Evolutionary conservation across 148 eudicot species (phyloP), one percentile per base, ranked within the genome.

Genomic region (Chenopodium berlandieri): DNA sequence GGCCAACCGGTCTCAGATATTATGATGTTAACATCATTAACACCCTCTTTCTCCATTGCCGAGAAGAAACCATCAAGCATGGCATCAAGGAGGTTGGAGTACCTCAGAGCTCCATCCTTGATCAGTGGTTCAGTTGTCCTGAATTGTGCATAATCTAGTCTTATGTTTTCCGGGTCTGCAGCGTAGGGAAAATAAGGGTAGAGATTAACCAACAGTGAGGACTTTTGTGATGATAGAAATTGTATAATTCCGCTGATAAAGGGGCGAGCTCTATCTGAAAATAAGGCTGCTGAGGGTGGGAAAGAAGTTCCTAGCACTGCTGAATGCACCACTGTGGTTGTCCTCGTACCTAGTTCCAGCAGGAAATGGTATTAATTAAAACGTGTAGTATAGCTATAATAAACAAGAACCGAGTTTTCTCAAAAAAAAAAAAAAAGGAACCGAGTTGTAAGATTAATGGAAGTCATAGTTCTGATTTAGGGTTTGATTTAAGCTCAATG

Each of bases 111-210:
- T 7, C 80, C 83, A 63, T 91, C 92, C 16, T 25, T 75, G 23
- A 80, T 63, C n/a, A 82, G 86, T 0, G 76, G 77, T 4, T 67
- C 63, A 0, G 32, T 22, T 9, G 78, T 52, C 0, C 68, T 76
- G 48, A 90, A 87, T 16, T 80, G 87, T 1, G 95, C 91, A 48
- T 88, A 91, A 12, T 85, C 88, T 32, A 90, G 50, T n/a, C 44
- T 71, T 22, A 92, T 70, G 10, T 87, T 16, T 1, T 30, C 46
- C 2, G 91, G 87, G 31, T 89, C 78, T 0, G 84, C 60, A 4
- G 80, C 84, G 52, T 88, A 85, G 50, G 90, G 86, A 56, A 92
- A 90, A 54, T 90, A 92, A 12, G 95, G 93, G 78, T 92, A 92
- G 46, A 88, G 73, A 50, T 90, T 90, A 37, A 79, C 80, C 54